phyloP scores from a whole-genome alignment of 2,329 filamentous ascomycete species.

The Colletotrichum sp. region DNA sequence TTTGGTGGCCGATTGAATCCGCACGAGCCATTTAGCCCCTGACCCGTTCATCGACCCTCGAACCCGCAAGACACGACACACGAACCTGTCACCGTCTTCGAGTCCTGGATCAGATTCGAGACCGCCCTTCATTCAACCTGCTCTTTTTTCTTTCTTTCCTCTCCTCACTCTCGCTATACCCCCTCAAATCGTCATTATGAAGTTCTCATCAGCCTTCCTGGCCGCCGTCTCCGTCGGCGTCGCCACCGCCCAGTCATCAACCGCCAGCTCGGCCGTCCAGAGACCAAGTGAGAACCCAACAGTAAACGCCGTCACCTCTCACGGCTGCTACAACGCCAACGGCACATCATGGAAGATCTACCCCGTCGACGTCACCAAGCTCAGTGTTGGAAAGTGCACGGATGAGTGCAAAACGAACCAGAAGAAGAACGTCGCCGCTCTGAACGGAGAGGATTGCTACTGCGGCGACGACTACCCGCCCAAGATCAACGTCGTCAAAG shows the following conservation, averaged over 20 bases:
- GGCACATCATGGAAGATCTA: conserved; percentile 40
- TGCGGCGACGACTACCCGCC: conserved; percentile 76
- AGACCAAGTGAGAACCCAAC: conserved; percentile 40
- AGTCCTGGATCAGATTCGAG: conserved; percentile 2
- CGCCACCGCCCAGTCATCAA: conserved; percentile 7
- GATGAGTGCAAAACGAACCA: neutral
- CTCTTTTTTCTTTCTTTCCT: neutral
- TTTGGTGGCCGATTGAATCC: neutral
- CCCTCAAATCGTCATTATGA: conserved; percentile 4
- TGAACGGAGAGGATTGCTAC: conserved; percentile 69
- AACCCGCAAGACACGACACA: neutral
- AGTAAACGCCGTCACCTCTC: conserved; percentile 42
- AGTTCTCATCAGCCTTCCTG: conserved; percentile 6
- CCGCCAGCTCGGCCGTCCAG: conserved; percentile 28
- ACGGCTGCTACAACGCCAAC: conserved; percentile 55
- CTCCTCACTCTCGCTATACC: neutral
- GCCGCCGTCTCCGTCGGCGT: conserved; percentile 16
- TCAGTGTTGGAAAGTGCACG: conserved; percentile 48
- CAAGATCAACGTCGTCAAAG: conserved; percentile 54
- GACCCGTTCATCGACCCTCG: neutral
- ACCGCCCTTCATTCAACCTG: neutral
- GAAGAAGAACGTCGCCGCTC: conserved; percentile 63
- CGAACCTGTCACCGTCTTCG: neutral
- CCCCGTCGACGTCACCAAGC: conserved; percentile 16
- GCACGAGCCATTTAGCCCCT: neutral